Evolutionary conservation across 163 green algal species (phyloP).

Genomic region (Coccomyxa subellipsoidea): DNA sequence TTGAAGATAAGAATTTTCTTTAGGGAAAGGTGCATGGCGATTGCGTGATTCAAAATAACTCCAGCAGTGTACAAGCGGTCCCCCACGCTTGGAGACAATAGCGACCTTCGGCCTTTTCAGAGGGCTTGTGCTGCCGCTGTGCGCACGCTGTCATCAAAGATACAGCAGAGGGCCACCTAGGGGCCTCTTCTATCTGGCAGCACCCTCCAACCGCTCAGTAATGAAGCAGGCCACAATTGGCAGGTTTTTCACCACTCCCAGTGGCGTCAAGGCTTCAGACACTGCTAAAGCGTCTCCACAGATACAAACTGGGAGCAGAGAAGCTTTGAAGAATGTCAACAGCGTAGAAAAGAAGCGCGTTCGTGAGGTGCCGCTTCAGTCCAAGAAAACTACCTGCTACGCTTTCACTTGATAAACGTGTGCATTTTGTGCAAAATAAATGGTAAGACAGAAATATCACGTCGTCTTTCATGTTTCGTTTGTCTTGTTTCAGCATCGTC

Average conservation of each 20-base stretch:
- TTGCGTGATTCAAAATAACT: neutral
- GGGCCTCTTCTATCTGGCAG: neutral
- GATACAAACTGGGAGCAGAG: neutral
- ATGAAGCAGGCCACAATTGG: conserved; percentile 5
- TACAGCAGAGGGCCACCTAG: neutral
- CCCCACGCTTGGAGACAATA: neutral
- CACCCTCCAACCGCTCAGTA: neutral
- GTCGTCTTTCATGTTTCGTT: too few species aligned
- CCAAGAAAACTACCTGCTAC: neutral
- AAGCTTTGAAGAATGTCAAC: neutral
- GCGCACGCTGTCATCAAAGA: neutral
- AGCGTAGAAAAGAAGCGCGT: neutral
- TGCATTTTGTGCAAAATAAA: too few species aligned
- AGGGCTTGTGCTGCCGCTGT: neutral
- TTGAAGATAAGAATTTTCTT: too few species aligned
- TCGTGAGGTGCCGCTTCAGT: neutral
- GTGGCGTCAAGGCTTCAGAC: neutral
- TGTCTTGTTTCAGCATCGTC: too few species aligned
- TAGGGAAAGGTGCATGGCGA: too few species aligned
- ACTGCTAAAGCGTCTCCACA: neutral
- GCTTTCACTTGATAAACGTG: too few species aligned
- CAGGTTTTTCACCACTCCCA: neutral
- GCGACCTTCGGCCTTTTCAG: conserved; percentile 4
- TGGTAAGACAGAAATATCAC: too few species aligned
- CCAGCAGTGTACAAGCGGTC: neutral